Evolutionary conservation across 2,329 filamentous ascomycete species (phyloP).

Genomic region (Exophiala aquamarina): DNA sequence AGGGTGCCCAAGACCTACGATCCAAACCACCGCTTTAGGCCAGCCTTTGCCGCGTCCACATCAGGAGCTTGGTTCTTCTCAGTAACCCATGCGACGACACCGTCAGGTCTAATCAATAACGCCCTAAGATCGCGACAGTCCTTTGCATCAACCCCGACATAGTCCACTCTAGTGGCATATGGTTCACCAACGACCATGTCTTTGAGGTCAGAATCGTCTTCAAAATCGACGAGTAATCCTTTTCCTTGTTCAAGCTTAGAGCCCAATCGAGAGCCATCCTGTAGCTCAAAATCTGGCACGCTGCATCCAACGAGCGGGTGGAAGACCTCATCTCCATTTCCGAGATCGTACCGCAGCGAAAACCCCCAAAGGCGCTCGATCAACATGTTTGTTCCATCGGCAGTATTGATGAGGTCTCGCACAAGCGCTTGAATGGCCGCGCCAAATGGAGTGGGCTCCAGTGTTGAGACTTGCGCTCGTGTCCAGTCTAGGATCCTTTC

Average conservation of each 20-base stretch:
- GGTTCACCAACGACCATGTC: background rate
- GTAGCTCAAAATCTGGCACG: conserved; percentile 36
- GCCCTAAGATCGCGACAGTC: conserved; percentile 16
- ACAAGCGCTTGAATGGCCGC: conserved; percentile 24
- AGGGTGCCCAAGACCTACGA: background rate
- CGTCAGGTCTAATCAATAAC: conserved; percentile 18
- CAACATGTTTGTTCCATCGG: conserved; percentile 13
- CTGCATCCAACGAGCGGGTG: conserved; percentile 38
- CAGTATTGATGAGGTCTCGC: conserved; percentile 14
- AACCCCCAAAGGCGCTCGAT: conserved; percentile 37
- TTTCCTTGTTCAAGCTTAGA: conserved; percentile 31
- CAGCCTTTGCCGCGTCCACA: conserved; percentile 7
- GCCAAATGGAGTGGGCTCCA: conserved; percentile 33
- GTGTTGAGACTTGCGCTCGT: conserved; percentile 36
- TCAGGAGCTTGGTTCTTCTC: conserved; percentile 9
- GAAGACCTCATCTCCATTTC: conserved; percentile 15
- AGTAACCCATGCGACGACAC: conserved; percentile 16
- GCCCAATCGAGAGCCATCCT: conserved; percentile 32
- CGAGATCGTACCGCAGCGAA: conserved; percentile 34
- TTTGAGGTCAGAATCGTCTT: background rate
- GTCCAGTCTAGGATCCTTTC: conserved; percentile 38
- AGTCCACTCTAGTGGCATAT: conserved; percentile 1
- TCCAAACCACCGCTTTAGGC: conserved; percentile 14
- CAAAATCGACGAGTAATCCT: conserved; percentile 26
- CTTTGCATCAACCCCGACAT: background rate